These are phyloP conservation scores for Botryotinia calthae DNA, from an alignment of 2,329 filamentous ascomycete genomes.

Conservation along the genomic window DNA sequence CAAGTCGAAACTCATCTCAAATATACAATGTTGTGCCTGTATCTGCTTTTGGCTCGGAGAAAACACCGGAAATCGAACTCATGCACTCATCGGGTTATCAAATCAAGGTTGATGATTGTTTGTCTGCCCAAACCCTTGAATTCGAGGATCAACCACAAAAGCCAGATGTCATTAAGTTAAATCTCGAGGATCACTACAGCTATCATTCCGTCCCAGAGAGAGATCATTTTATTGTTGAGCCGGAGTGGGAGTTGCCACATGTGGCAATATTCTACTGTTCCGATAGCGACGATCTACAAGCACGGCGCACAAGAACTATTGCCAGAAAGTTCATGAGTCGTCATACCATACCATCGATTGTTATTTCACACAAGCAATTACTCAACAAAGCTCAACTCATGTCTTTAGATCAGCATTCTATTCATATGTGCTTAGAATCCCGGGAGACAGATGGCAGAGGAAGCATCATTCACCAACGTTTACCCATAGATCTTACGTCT, in stretches of 20 bases:
- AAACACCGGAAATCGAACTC: slow-evolving; percentile 50
- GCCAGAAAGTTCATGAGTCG: slow-evolving; percentile 49
- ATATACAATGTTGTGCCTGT: slow-evolving; percentile 53
- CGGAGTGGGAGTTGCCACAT: slow-evolving; percentile 49
- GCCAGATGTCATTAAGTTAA: slow-evolving; percentile 43
- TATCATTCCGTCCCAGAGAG: slow-evolving; percentile 42
- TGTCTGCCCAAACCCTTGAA: slow-evolving; percentile 41
- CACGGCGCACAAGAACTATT: slow-evolving; percentile 43
- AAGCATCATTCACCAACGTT: slow-evolving; percentile 41
- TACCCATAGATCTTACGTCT: slow-evolving; percentile 49
- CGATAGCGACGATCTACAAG: slow-evolving; percentile 43
- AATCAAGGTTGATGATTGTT: slow-evolving; percentile 51
- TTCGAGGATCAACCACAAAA: slow-evolving; percentile 39
- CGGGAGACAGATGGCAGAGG: slow-evolving; percentile 40
- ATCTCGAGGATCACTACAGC: slow-evolving; percentile 39
- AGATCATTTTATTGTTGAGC: slow-evolving; percentile 41
- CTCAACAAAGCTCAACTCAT: slow-evolving; percentile 41
- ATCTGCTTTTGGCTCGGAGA: slow-evolving; percentile 47
- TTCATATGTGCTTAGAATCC: slow-evolving; percentile 50
- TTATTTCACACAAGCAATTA: slow-evolving; percentile 47
- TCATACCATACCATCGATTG: slow-evolving; percentile 48
- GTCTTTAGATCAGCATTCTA: slow-evolving; percentile 43
- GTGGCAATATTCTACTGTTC: slow-evolving; percentile 50
- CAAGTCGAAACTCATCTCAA: slow-evolving; percentile 42
- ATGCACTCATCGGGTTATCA: slow-evolving; percentile 52